Base-by-base conservation (phyloP, 1,284 basidiomycete species). In the Ustilago trichophora region DNA sequence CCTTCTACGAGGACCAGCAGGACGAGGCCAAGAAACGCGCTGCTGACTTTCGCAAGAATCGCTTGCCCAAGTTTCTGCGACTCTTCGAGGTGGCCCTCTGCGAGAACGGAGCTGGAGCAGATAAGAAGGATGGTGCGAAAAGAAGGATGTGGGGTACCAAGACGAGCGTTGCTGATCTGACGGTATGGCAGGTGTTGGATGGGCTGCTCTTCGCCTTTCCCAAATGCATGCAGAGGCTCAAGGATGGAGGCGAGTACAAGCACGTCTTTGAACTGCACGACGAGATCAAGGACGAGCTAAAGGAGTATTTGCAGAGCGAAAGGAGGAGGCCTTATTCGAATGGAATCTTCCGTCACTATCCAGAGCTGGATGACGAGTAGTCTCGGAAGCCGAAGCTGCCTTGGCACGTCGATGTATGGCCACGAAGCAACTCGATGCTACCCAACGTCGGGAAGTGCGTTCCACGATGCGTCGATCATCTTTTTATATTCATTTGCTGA, bases 151-250 rank as follows among this genome's bases (percentile, higher is more conserved):
- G 84, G 41, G 83, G 84, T 3, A 73, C 65, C 18, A 80, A 73
- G 38, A 82, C 84, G 25, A 85, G 84, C 9, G 83, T 83, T 13
- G 86, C 85, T 19, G 86, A 87, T 71, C 76, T 86, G 15, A 81
- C 80, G 18, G 75, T 86, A 19, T 87, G 85, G 77, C 85, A 78
- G 42, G 66, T 83, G 18, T 10, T 83, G 2, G 75, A 78, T 16
- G 83, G 85, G 37, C 58, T 86, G n/a, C 52, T 75, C 16, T 85
- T 82, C 64, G 85, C 86, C 18, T 87, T 86, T 76, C 86, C 86
- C 4, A 82, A 76, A 29, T 80, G 82, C 12, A 72, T 84, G 66
- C 67, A 49, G 6, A 73, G 77, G 22, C 41, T 85, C 12, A 41
- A 68, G 33, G 55, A 69, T n/a, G 32, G 35, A 4, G 50, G 32